phyloP scores from a whole-genome alignment of 176 grass and related monocot genomes.

The Oryza longistaminata region DNA sequence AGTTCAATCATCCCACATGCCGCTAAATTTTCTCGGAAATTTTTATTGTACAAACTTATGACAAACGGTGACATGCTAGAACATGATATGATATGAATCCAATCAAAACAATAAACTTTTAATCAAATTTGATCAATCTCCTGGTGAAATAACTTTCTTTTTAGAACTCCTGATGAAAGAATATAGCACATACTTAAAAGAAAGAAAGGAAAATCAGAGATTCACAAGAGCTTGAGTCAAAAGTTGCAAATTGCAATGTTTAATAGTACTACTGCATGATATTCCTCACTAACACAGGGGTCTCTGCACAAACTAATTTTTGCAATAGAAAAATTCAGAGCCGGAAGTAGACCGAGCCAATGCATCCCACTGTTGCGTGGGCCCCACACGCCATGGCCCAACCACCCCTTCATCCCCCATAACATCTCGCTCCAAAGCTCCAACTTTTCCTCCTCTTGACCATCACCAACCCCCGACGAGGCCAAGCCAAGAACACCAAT shows the following conservation, averaged over 20 bases:
- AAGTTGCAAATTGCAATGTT: not conserved
- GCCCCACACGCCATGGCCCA: constrained; percentile 34
- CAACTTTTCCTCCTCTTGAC: constrained; percentile 28
- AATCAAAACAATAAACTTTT: no score
- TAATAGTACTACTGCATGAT: no score
- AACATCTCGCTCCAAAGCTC: constrained; percentile 30
- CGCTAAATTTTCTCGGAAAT: no score
- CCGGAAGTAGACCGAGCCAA: constrained; percentile 33
- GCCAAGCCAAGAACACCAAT: constrained; percentile 15
- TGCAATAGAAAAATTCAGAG: constrained; percentile 36
- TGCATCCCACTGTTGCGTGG: constrained; percentile 27
- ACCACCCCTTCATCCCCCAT: constrained; percentile 8
- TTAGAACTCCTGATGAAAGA: not conserved
- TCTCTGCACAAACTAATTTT: not conserved
- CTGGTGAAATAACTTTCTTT: no score
- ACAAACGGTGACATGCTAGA: no score
- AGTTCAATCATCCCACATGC: no score
- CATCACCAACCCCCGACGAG: no score
- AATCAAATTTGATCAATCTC: no score
- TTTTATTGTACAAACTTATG: no score
- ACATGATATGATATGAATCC: no score
- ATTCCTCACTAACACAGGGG: not conserved
- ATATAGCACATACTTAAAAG: not conserved
- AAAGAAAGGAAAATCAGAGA: not conserved
- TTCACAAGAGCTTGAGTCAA: not conserved